These are phyloP conservation scores for Alternaria ventricosa DNA, from an alignment of 2,329 filamentous ascomycete species.

Conservation along the genomic window DNA sequence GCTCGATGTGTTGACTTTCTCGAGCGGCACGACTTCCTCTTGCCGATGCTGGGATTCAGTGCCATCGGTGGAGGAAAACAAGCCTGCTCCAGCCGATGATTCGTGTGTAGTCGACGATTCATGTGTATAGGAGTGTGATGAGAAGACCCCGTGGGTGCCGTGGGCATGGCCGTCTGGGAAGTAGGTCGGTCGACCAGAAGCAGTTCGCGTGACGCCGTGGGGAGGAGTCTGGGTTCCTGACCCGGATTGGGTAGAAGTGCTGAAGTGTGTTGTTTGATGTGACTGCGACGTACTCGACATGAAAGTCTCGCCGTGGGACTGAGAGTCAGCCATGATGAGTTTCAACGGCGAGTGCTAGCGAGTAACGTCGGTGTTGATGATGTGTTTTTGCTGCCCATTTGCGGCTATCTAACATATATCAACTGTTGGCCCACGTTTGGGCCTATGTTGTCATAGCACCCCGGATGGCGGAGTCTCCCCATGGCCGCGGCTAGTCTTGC, in stretches of 20 bases:
- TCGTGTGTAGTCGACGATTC: background rate
- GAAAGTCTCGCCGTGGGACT: slow-evolving; percentile 12
- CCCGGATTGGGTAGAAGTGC: background rate
- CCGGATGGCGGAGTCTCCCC: slow-evolving; percentile 4
- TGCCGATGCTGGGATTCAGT: background rate
- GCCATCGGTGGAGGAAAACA: background rate
- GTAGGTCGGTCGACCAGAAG: slow-evolving; percentile 40
- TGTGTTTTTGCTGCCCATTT: background rate
- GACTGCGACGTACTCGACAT: slow-evolving; percentile 4
- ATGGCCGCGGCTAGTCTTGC: slow-evolving; percentile 1
- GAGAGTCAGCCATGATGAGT: slow-evolving; percentile 22
- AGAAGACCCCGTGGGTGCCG: slow-evolving; percentile 9
- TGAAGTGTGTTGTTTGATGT: background rate
- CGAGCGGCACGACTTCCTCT: slow-evolving; percentile 19
- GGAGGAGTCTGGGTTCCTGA: slow-evolving; percentile 6
- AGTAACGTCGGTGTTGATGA: background rate
- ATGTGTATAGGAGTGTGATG: slow-evolving; percentile 5
- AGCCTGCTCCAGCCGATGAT: background rate
- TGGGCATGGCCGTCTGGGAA: slow-evolving; percentile 32
- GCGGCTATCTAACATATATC: slow-evolving; percentile 1
- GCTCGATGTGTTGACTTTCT: slow-evolving; percentile 14
- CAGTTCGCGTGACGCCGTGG: slow-evolving; percentile 22
- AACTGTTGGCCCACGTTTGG: background rate
- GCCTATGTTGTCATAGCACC: slow-evolving; percentile 3
- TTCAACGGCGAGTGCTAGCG: slow-evolving; percentile 2